Evolutionary conservation across 2,329 filamentous ascomycete species (phyloP), one percentile per base, ranked within the genome.

Genomic region (Ascochyta clinopodiicola): DNA sequence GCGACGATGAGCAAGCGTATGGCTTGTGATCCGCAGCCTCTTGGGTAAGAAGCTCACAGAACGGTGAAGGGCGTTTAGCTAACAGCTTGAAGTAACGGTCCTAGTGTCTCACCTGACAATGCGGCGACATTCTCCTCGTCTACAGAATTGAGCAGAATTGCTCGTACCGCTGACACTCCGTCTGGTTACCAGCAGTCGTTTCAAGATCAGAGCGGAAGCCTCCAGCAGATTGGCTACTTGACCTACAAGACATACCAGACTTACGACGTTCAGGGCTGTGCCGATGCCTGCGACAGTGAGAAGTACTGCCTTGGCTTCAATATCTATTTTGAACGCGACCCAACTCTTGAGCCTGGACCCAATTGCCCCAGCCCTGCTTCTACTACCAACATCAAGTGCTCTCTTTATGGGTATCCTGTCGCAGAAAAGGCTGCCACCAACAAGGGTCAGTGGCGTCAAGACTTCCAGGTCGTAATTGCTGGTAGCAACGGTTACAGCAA

Each of bases 401-500:
- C 67, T 8, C 56, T 71, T 34, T 71, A 64, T 43, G 67, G 68
- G 37, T 71, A 69, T 51, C 65, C 61, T 17, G 66, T 71, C 35
- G 44, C 61, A 6, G 2, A 27, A 7, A 22, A 17, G 2, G 48
- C 62, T 6, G 64, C 67, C 31, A 66, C 63, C 44, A 71, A 71
- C 44, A 24, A 53, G 6, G 68, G 68, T 42, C 65, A 70, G 43
- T 66, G 51, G 49, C 64, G 64, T 19, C 42, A 63, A 17, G 39
- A 57, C 19, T 71, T 70, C 59, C 56, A 69, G 2, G 66, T 69
- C 13, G 63, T 68, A 42, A 64, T 71, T 35, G 51, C 51, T 32
- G 68, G 66, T 35, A 65, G 60, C 51, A 71, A 71, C 40, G 65
- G 66, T 46, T 71, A 72, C 64, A 69, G 66, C 40, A 72, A 66